Evolutionary conservation across 768 basidiomycete genomes (phyloP), one percentile per base, ranked within the genome.

Genomic region (Leucocoprinus sp.): DNA sequence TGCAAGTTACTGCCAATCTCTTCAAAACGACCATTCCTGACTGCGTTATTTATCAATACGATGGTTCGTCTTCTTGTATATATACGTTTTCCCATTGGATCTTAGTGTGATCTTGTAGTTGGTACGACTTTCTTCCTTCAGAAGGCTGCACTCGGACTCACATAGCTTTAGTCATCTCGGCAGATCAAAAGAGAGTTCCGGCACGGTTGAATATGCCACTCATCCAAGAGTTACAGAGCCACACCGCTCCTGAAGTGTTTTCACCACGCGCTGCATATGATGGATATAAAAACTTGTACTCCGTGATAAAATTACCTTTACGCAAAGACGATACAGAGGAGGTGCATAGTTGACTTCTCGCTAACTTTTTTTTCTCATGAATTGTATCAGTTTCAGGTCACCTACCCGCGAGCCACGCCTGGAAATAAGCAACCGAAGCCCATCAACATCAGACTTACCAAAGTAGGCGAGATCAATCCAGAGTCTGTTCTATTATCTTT

Each of bases 221-320:
- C 0, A 79, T 91, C 42, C 67, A 71, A 4, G 64, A 62, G 4
- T 60, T 91, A 4, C 86, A 88, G 55, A 66, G 61, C 2, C 57
- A 66, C 0, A 66, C 72, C 1, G 76, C 78, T 0, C 76, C 76
- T 0, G 60, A 70, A 7, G 60, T 84, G 11, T 91, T 91, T 56
- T 78, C 72, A 1, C 79, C 77, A 2, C 75, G 69, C 3, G 80
- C 70, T 8, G 82, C 75, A 1, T 90, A 89, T 47, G 89, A 91
- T 49, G 87, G 87, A 0, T 70, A 82, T 17, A 90, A 89, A 60
- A 90, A 90, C 47, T 59, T 70, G 18, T 91, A 82, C 54, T 66
- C 81, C 4, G 65, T 76, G 9, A 66, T 70, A 22, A 64, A 69
- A 43, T 64, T 90, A 5, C 70, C 75, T 0, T 72, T 92, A 14